Evolutionary conservation across 73 alveolate species (phyloP), one percentile per base, ranked within the genome.

Genomic region (Blepharisma japonicum): DNA sequence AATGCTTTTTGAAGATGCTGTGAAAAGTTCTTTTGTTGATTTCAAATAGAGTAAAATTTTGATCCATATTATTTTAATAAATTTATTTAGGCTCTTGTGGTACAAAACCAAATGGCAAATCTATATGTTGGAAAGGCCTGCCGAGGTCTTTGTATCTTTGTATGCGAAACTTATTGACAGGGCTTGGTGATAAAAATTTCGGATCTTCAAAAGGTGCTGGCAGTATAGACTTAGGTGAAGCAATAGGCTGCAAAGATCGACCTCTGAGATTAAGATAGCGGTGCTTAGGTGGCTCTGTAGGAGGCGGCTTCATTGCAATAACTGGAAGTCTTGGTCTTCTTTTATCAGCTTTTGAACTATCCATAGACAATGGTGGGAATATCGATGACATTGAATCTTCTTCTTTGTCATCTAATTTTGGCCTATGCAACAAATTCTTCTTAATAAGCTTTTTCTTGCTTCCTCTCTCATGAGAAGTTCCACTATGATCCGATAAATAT

Each of bases 321-420:
- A 61, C 18, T 9, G 74, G 74, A 14, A 61, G 74, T 61, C 74
- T 61, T 8, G 74, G 74, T 18, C 14, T 8, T 25, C 48, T 61
- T 8, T 14, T 14, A 1, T 39, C 23, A 14, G 14, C 47, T 14
- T 61, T 39, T 1, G 14, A n/a, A 2, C 47, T 14, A n/a, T n/a
- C 14, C 74, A 39, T 61, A 39, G 14, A 14, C 14, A 61, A 14
- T 39, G 74, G 74, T 5, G 74, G 74, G 74, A 61, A 61, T 1
- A 61, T 61, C 48, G 74, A 61, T 9, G 74, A 61, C 47, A 14
- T 61, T 39, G 74, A 61, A 25, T 61, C 74, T 32, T 32, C 42
- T 20, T 61, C 74, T 14, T 18, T n/a, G 47, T 61, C 74, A 61
- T n/a, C 14, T 14, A 61, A 14, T 25, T 61, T 61, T 48, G 74